Base-by-base conservation (phyloP, 2,329 filamentous ascomycete genomes). In the Cordyceps cateniannulata region DNA sequence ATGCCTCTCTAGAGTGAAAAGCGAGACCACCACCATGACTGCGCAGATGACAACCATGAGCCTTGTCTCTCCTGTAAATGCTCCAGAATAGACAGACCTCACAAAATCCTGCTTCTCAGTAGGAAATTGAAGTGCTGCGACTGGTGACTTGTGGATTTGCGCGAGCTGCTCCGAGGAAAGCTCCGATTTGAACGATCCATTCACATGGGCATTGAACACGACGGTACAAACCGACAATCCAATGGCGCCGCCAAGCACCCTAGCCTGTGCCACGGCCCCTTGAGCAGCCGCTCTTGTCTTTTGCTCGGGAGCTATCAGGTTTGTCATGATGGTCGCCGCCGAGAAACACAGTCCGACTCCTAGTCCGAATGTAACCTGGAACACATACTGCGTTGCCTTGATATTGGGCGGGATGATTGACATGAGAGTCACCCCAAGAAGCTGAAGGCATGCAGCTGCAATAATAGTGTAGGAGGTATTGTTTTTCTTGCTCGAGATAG, bases 201-300 rank as follows among this genome's bases (percentile, higher is more conserved):
- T 73, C 47, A 77, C 73, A 58, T 75, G 73, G 35, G 69, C 65
- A 66, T 84, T 83, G 69, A 85, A 81, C 12, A 87, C 75, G 16
- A 85, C 78, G n/a, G 81, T 85, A 64, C 84, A 84, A 25, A 81
- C 69, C 0, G 83, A 80, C 48, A 87, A 75, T 1, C 84, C 85
- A 29, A 86, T 75, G 42, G 81, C 81, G 3, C 85, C 84, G 1
- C 85, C 85, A 2, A 87, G 71, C 0, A 86, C 81, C 16, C 85
- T 78, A 1, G 81, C 78, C 69, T 87, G 84, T 1, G 84, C 81
- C 10, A 86, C 76, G 5, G 83, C 79, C 0, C 84, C 85, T 65
- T 86, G 83, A 0, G 82, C 83, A 2, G 83, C 80, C 0, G 84
- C 84, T 54, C 83, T 73, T 59, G 84, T 79, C 61, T 74, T 74